Evolutionary conservation across 805 yeast species (phyloP).

Genomic region (Teunomyces panamensis): DNA sequence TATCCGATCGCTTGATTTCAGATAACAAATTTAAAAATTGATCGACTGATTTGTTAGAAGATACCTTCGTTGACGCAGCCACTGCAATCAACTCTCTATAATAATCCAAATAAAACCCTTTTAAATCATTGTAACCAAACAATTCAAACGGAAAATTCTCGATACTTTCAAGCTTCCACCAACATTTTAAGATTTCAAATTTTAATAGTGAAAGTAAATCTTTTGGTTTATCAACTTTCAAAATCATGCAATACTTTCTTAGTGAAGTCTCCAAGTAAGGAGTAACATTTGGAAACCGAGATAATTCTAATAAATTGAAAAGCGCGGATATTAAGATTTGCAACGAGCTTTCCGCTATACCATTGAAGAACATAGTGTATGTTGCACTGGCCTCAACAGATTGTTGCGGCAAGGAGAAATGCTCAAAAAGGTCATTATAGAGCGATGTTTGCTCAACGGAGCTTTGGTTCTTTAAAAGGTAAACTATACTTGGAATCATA

Average conservation of each 20-base stretch:
- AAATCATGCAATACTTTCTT: slow-evolving; percentile 15
- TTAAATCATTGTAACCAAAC: slow-evolving; percentile 31
- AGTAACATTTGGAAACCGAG: slow-evolving; percentile 26
- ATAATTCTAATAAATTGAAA: slow-evolving; percentile 42
- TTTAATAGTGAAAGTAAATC: slow-evolving; percentile 28
- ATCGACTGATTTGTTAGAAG: neutral
- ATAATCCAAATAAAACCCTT: slow-evolving; percentile 31
- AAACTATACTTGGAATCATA: slow-evolving; percentile 14
- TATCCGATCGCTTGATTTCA: slow-evolving; percentile 11
- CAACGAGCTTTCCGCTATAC: slow-evolving; percentile 27
- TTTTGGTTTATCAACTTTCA: slow-evolving; percentile 10
- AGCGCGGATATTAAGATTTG: slow-evolving; percentile 31
- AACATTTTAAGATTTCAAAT: slow-evolving; percentile 38
- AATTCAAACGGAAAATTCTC: slow-evolving; percentile 38
- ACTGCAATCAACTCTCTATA: slow-evolving; percentile 40
- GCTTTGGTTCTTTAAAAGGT: slow-evolving; percentile 7
- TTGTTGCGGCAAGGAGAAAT: slow-evolving; percentile 34
- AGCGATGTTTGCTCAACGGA: slow-evolving; percentile 17
- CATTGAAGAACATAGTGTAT: slow-evolving; percentile 33
- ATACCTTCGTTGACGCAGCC: slow-evolving; percentile 18
- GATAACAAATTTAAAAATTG: slow-evolving; percentile 13
- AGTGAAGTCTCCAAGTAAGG: slow-evolving; percentile 30
- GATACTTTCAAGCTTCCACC: slow-evolving; percentile 39
- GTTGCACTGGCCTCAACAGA: slow-evolving; percentile 38
- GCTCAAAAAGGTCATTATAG: slow-evolving; percentile 26